Evolutionary conservation across 1,284 basidiomycete genomes (phyloP).

Genomic region (Tranzscheliella williamsii): DNA sequence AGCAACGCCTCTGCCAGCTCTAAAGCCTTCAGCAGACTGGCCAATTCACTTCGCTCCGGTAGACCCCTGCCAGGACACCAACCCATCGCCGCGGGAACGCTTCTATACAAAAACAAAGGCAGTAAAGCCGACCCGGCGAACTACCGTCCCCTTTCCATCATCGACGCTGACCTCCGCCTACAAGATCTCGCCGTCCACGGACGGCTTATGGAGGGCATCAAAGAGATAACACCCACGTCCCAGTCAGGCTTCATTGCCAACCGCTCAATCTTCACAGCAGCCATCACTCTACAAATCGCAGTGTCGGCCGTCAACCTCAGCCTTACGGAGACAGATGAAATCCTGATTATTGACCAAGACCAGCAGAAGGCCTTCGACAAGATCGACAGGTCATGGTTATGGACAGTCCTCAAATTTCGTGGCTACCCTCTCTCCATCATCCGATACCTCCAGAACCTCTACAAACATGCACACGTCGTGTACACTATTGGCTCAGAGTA

Average conservation of each 20-base stretch:
- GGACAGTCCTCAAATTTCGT: neutral
- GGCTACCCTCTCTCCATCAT: neutral
- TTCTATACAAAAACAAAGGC: neutral
- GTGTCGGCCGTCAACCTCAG: neutral
- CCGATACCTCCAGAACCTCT: neutral
- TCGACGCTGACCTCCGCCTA: neutral
- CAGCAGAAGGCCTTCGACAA: neutral
- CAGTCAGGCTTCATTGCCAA: neutral
- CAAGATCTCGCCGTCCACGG: neutral
- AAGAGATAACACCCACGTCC: neutral
- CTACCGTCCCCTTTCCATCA: neutral
- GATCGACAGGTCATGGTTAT: neutral
- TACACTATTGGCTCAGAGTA: neutral
- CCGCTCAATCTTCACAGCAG: neutral
- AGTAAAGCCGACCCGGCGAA: neutral
- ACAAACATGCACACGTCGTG: neutral
- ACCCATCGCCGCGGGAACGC: neutral
- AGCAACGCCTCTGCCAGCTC: neutral
- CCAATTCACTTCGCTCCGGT: neutral
- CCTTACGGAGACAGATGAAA: neutral
- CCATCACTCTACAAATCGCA: neutral
- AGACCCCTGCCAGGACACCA: neutral
- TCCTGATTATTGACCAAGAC: neutral
- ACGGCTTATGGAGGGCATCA: neutral
- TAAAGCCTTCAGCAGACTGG: neutral